phyloP scores from a whole-genome alignment of 2,329 filamentous ascomycete species.

The Cryphonectria parasitica region DNA sequence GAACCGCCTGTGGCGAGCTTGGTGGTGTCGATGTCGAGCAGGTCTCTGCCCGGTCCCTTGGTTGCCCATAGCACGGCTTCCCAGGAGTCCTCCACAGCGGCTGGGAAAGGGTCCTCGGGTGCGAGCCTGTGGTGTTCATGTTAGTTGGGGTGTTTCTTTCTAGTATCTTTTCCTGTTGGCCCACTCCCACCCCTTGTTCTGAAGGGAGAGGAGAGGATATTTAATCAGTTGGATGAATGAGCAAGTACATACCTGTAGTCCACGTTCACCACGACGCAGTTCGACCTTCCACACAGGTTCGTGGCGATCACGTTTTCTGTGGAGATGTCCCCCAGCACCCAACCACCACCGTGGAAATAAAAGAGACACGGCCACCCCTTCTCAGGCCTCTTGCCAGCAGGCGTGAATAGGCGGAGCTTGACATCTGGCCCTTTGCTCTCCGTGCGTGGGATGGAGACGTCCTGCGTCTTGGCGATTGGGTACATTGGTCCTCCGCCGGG shows the following conservation, averaged over 20 bases:
- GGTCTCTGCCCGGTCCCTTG: conserved; percentile 34
- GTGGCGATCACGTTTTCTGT: conserved; percentile 61
- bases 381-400: conserved; percentile 45
- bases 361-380: conserved; percentile 59
- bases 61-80: conserved; percentile 55
- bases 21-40: conserved; percentile 45
- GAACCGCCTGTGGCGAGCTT: conserved; percentile 35
- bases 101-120: conserved; percentile 59
- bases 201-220: no score
- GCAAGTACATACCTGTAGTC: conserved; percentile 52
- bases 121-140: conserved; percentile 47
- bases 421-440: conserved; percentile 53
- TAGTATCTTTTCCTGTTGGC: no score
- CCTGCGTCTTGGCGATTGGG: conserved; percentile 50
- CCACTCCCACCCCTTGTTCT: no score
- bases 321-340: conserved; percentile 61
- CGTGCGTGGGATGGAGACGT: conserved; percentile 47
- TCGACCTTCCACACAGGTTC: conserved; percentile 54
- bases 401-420: conserved; percentile 55
- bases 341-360: conserved; percentile 63
- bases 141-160: conserved; percentile 17
- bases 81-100: conserved; percentile 61
- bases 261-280: conserved; percentile 57
- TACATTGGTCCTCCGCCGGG: conserved; percentile 54
- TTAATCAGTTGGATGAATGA: not conserved